Percentiles rank a stretch among this genome's conserved stretches.
These are phyloP conservation scores for Rhododendron simsii DNA, from an alignment of 148 eudicot species.

Conservation along the genomic window DNA sequence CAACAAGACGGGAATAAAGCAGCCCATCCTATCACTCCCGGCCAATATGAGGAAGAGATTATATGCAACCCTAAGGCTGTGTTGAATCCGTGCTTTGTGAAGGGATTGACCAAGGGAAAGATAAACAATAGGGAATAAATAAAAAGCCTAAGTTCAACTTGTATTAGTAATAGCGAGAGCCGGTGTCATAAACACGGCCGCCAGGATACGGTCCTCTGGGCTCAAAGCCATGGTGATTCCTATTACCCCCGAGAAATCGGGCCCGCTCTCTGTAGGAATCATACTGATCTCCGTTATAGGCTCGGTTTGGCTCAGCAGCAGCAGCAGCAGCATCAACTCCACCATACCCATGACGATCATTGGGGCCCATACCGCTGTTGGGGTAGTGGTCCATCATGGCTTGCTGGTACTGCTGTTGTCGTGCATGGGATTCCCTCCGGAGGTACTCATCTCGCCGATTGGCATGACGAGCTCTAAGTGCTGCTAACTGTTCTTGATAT, in stretches of 20 bases:
- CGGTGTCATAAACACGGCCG: constrained; percentile 63
- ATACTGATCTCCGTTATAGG: constrained; percentile 44
- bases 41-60: not conserved
- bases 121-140: not conserved
- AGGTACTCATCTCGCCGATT: constrained; percentile 67
- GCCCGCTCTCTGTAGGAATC: constrained; percentile 62
- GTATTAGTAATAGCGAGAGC: constrained; percentile 66
- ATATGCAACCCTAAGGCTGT: not conserved
- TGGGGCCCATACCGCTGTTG: constrained; percentile 31
- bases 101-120: not conserved
- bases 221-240: constrained; percentile 58
- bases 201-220: constrained; percentile 66
- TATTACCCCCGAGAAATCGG: constrained; percentile 43
- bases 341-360: constrained; percentile 48
- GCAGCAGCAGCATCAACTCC: constrained; percentile 16
- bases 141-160: not conserved
- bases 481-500: constrained; percentile 59
- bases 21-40: not conserved
- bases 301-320: constrained; percentile 37
- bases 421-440: constrained; percentile 64
- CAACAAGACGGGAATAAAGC: not conserved
- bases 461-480: constrained; percentile 62
- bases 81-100: not conserved
- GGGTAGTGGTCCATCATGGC: constrained; percentile 39
- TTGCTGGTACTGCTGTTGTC: constrained; percentile 72